Evolutionary conservation across 2,329 filamentous ascomycete genomes (phyloP), one percentile per base, ranked within the genome.

Genomic region (Neonectria sp.): DNA sequence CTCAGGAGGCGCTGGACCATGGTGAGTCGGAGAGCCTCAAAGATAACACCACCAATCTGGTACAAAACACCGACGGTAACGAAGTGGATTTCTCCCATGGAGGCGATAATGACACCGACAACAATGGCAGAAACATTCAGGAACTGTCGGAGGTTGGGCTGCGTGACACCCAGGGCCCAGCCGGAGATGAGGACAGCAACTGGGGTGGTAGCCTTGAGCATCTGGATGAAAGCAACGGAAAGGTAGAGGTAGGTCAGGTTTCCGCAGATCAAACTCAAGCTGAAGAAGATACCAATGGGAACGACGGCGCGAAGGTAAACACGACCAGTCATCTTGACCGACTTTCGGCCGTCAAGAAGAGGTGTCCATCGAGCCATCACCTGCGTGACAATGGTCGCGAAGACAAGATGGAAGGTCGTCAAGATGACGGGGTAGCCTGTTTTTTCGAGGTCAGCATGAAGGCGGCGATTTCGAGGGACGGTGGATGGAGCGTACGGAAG

Each of bases 181-280:
- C 94, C 94, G 46, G 94, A 92, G 73, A 98, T 83, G 45, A 99
- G 90, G 59, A 98, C 95, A 60, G 95, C 95, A 67, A 98, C 95
- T 17, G 96, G 96, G 35, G 94, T 98, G 49, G 95, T 98, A 73
- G 96, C 96, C 93, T 98, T 98, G 82, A 98, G 91, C 95, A 98
- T 98, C 87, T 98, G 95, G 78, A 98, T 98, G 82, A 98, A 98
- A 68, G 95, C 93, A 66, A 98, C 95, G 73, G 93, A 96, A 68
- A 98, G 90, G 83, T 98, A 97, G 62, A 98, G 89, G 80, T 98
- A 98, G 75, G 95, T 95, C 83, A 97, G 84, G 86, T 98, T 98
- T 79, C 95, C 95, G 83, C 95, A 98, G 80, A 98, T 98, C 86
- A 98, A 88, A 83, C 93, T 96, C 86, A 98, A 86, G 80, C 93